Evolutionary conservation across 208 protist genomes (phyloP), one percentile per base, ranked within the genome.

Genomic region (Leishmania amazonensis): DNA sequence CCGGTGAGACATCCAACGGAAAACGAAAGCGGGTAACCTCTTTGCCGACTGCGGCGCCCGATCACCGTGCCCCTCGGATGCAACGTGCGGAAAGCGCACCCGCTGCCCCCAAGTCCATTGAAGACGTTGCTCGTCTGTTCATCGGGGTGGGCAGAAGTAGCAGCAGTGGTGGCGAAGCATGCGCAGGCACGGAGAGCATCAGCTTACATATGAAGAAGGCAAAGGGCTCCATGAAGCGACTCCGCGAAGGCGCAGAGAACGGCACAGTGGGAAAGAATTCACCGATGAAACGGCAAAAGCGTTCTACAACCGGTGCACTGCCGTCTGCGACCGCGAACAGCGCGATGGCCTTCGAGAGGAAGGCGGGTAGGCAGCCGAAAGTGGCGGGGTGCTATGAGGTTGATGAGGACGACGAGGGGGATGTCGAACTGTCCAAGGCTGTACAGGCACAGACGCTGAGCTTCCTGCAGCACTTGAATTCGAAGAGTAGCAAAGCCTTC

Each of bases 391-490:
- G 24, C 7, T 21, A 64, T 42, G 81, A 80, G 40, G 60, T 67
- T 13, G 81, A 87, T 9, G 74, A 70, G 21, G 83, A 83, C 57
- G 85, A 94, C 31, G 88, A 88, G 70, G 88, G 91, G 24, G 93
- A 96, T 75, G 86, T 81, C 42, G 80, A 78, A 5, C 70, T 95
- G 38, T 87, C 93, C 17, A 83, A 78, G 31, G 89, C 92, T 15
- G 89, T 96, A 11, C 77, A 93, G 31, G 75, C 78, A 31, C 83
- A 85, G n/a, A 80, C 90, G 38, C 79, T 91, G 35, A 76, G 53
- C 17, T 95, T 96, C 83, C 78, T 96, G 49, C 53, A 89, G 45
- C 75, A 78, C 28, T 87, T 96, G 21, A 79, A 62, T 47, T 80
- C 88, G 1, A 67, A 51, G 19, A 78, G 84, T 47, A 87, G 87